Percentiles rank a stretch among this genome's conserved stretches.
Evolutionary conservation across 2,329 filamentous ascomycete genomes (phyloP).

Genomic region (Nemania abortiva): DNA sequence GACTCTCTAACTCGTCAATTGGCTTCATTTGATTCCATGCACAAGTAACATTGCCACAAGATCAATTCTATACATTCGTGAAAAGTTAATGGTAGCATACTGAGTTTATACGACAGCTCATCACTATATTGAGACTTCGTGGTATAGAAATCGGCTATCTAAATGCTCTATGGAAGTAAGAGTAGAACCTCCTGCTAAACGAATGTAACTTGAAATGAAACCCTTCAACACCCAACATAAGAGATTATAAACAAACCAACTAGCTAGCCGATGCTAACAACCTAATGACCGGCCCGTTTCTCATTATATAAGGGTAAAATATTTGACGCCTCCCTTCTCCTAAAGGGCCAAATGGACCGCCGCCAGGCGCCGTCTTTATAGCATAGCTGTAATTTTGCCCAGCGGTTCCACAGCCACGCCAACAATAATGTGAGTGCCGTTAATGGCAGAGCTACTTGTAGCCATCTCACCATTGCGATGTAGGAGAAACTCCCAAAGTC

Average conservation of each 20-base stretch:
- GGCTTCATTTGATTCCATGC: too few relatives aligned
- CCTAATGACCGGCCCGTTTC: background rate
- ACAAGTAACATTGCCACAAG: too few relatives aligned
- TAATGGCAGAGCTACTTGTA: constrained; percentile 38
- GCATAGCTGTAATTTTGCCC: constrained; percentile 1
- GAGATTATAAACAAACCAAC: background rate
- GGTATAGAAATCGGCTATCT: too few relatives aligned
- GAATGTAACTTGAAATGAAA: too few relatives aligned
- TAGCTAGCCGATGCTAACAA: background rate
- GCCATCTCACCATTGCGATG: constrained; percentile 35
- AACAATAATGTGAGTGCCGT: constrained; percentile 30
- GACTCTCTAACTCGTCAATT: too few relatives aligned
- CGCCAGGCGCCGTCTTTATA: background rate
- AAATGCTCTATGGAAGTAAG: too few relatives aligned
- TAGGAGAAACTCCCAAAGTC: constrained; percentile 30
- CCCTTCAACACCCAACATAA: background rate
- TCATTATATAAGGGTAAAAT: constrained; percentile 9
- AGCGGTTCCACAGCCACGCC: constrained; percentile 13
- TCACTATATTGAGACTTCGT: too few relatives aligned
- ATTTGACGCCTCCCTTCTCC: background rate
- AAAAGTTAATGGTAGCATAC: too few relatives aligned
- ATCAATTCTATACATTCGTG: too few relatives aligned
- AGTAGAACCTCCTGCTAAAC: too few relatives aligned
- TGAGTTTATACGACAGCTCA: too few relatives aligned
- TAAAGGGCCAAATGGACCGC: background rate